phyloP scores from a whole-genome alignment of 2,329 filamentous ascomycete species.

The Celoporthe dispersa region DNA sequence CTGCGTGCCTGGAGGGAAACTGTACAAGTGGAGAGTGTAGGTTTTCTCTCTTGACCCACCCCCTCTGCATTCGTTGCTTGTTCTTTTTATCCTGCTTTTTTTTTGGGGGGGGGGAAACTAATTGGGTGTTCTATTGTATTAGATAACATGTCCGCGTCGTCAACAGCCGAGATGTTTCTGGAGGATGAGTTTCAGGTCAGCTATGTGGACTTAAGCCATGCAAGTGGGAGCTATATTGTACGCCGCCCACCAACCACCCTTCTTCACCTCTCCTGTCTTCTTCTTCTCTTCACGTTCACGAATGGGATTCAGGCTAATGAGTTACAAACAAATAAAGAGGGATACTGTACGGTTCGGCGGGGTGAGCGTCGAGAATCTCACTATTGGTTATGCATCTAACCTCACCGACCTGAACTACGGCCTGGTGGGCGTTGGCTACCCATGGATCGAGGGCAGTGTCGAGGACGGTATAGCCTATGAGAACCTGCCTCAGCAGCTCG shows the following conservation, averaged over 20 bases:
- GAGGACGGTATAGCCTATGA: not conserved
- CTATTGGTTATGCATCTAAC: not conserved
- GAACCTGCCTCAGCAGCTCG: not conserved
- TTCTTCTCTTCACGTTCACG: not conserved
- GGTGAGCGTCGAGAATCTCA: not conserved
- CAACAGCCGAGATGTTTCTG: not conserved
- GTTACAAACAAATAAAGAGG: not conserved
- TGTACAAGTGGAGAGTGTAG: conserved; percentile 11
- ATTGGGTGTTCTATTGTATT: not conserved
- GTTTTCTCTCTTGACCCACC: not conserved
- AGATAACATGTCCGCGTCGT: conserved; percentile 5
- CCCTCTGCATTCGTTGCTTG: not conserved
- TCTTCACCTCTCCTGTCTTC: not conserved
- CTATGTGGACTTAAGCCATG: not conserved
- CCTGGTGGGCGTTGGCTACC: conserved; percentile 9
- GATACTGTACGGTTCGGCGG: not conserved
- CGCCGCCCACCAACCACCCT: not conserved
- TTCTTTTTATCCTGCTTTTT: not conserved
- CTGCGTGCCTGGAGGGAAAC: conserved; percentile 1
- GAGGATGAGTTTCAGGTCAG: not conserved
- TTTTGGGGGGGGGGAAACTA: too few species aligned
- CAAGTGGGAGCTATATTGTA: conserved; percentile 9
- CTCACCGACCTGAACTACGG: not conserved
- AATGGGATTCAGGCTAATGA: not conserved
- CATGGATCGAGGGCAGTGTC: not conserved